Conservation (phyloP, 1,284 basidiomycete genomes). For the Ceratobasidium sp. region DNA sequence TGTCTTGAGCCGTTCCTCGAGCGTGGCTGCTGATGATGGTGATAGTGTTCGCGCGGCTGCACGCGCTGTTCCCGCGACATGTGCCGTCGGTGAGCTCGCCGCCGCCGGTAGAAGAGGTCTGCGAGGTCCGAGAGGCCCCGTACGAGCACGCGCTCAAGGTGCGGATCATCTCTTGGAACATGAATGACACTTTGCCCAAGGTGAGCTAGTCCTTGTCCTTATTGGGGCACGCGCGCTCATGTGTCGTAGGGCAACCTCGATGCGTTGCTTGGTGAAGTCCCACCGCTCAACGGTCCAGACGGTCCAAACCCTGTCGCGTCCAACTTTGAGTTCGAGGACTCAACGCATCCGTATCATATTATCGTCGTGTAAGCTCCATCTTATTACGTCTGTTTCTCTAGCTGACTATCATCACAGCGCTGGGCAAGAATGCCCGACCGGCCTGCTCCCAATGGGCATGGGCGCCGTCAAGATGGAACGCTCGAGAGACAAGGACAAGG, state of each 20-base stretch:
- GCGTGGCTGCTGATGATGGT: not conserved
- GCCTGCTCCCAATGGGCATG: conserved; percentile 73
- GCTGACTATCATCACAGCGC: conserved; percentile 58
- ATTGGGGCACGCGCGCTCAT: conserved; percentile 38
- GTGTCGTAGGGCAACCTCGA: conserved; percentile 69
- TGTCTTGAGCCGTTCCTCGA: not conserved
- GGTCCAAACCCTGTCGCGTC: conserved; percentile 54
- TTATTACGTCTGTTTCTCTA: conserved; percentile 13
- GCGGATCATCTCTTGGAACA: conserved; percentile 70
- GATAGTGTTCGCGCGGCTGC: conserved; percentile 51
- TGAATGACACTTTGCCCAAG: conserved; percentile 78
- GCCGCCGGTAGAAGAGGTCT: conserved; percentile 12
- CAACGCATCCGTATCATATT: conserved; percentile 76
- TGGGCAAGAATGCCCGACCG: conserved; percentile 82
- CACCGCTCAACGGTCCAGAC: conserved; percentile 54
- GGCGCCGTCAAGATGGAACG: conserved; percentile 71
- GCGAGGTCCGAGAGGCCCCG: conserved; percentile 48
- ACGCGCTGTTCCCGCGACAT: conserved; percentile 54
- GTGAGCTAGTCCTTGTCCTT: conserved; percentile 50
- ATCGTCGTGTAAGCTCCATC: conserved; percentile 68
- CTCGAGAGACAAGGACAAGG: conserved; percentile 56
- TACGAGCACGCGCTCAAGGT: conserved; percentile 56
- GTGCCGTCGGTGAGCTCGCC: conserved; percentile 40
- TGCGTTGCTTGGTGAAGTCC: conserved; percentile 73
- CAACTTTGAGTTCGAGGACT: conserved; percentile 58